Evolutionary conservation across 495 filamentous ascomycete genomes (phyloP).

Genomic region (Trichoderma gamsii): DNA sequence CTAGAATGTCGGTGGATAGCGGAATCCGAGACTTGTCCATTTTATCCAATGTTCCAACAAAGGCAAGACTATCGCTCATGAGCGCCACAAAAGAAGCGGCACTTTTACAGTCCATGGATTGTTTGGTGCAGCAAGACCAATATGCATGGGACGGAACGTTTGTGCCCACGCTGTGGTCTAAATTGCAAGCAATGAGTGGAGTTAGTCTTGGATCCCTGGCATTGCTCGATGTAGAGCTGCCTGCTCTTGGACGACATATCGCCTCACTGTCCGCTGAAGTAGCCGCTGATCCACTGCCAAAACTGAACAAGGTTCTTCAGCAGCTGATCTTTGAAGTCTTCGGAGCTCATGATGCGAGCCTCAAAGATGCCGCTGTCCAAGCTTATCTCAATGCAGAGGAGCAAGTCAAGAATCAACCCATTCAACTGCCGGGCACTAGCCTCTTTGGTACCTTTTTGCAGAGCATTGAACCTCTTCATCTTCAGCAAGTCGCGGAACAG

Average conservation of each 20-base stretch:
- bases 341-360: constrained; percentile 30
- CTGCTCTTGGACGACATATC: constrained; percentile 51
- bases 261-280: constrained; percentile 21
- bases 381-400: constrained; percentile 11
- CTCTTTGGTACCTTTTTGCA: not conserved
- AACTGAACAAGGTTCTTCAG: constrained; percentile 43
- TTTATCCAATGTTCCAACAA: constrained; percentile 41
- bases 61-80: constrained; percentile 38
- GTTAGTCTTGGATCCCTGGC: constrained; percentile 56
- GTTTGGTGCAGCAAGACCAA: constrained; percentile 32
- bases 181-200: constrained; percentile 45
- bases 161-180: constrained; percentile 50
- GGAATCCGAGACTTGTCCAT: constrained; percentile 32
- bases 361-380: constrained; percentile 7
- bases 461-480: constrained; percentile 10
- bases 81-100: constrained; percentile 31
- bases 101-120: constrained; percentile 39
- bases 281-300: constrained; percentile 17
- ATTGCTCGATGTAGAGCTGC: constrained; percentile 60
- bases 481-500: constrained; percentile 4
- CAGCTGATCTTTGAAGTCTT: constrained; percentile 46
- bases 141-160: constrained; percentile 44
- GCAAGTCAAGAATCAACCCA: constrained; percentile 6
- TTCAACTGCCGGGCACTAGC: constrained; percentile 10
- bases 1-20: constrained; percentile 18